Base-by-base conservation (phyloP, 2,329 filamentous ascomycete genomes). In the Verticillium nonalfalfae region DNA sequence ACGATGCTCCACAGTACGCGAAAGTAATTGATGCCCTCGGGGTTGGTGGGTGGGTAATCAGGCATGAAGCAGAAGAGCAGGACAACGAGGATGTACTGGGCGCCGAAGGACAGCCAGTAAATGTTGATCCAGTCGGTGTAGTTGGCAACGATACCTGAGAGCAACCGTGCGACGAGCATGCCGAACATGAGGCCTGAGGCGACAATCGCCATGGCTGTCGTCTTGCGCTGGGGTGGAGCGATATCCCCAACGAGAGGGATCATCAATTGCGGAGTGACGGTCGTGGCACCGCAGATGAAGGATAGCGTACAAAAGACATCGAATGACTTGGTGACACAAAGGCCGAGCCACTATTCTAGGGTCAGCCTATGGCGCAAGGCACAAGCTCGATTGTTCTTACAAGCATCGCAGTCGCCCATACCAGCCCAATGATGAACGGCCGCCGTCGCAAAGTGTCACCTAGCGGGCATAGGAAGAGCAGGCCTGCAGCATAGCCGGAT, bases 181-280 rank as follows among this genome's bases (percentile, higher is more conserved):
- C 91, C 91, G 1, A 93, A 82, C 54, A 91, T 83, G 1, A 94
- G 77, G 1, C 90, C 91, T 0, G 88, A 91, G 2, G 90, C 87
- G 7, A 93, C 88, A 62, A 94, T 85, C 6, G 89, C 88, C 5
- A 94, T 79, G 13, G 88, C 85, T 33, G 86, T 84, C 1, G 90
- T 89, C 13, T 89, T 85, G 34, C 87, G 83, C 52, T 87, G 76
- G 0, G 85, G 79, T 0, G 90, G 90, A 0, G 91, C 90, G 18
- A 94, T 85, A 68, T 94, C 90, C 2, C 90, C 89, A 0, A 93
- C 90, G 0, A 95, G 78, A 0, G 91, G 91, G 15, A 95, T 85
- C 89, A 95, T 91, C 60, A 89, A 76, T 72, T 89, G 87, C 13
- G 90, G 91, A 3, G 91, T 94, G 1, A 94, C 90, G 0, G 90